Conservation (phyloP, 805 yeast genomes). For the Metschnikowia orientalis region DNA sequence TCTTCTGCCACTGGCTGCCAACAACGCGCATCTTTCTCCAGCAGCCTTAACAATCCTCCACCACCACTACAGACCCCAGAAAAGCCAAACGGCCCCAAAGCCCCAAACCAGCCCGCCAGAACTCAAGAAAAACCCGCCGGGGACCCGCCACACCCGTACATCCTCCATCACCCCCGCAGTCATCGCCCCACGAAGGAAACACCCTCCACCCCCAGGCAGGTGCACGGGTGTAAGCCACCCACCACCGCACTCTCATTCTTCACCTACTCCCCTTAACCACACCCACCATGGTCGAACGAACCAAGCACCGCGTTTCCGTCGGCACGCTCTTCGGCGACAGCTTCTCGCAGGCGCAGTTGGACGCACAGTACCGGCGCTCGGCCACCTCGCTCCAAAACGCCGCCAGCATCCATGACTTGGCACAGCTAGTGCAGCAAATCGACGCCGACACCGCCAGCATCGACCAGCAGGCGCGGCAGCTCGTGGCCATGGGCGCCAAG, state of each 20-base stretch:
- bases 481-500: slow-evolving; percentile 22
- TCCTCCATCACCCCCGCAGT: neutral
- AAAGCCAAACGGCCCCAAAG: too few relatives aligned
- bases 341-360: slow-evolving; percentile 8
- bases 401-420: slow-evolving; percentile 27
- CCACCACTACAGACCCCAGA: too few relatives aligned
- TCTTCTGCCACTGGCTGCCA: too few relatives aligned
- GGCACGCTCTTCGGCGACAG: slow-evolving; percentile 12
- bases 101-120: too few relatives aligned
- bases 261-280: slow-evolving; percentile 3
- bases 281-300: slow-evolving; percentile 3
- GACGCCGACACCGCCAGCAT: slow-evolving; percentile 23
- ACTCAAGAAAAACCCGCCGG: too few relatives aligned
- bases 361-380: slow-evolving; percentile 6
- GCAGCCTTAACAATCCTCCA: too few relatives aligned
- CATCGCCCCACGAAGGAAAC: neutral
- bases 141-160: too few relatives aligned
- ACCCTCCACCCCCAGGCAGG: neutral
- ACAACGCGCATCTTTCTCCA: too few relatives aligned
- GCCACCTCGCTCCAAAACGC: slow-evolving; percentile 20
- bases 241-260: slow-evolving; percentile 1
- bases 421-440: slow-evolving; percentile 23
- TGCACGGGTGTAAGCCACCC: slow-evolving; percentile 2
- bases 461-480: slow-evolving; percentile 26
- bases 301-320: slow-evolving; percentile 6